These are phyloP conservation scores for Candida nanaspora DNA, from an alignment of 805 yeast genomes.

Conservation along the genomic window DNA sequence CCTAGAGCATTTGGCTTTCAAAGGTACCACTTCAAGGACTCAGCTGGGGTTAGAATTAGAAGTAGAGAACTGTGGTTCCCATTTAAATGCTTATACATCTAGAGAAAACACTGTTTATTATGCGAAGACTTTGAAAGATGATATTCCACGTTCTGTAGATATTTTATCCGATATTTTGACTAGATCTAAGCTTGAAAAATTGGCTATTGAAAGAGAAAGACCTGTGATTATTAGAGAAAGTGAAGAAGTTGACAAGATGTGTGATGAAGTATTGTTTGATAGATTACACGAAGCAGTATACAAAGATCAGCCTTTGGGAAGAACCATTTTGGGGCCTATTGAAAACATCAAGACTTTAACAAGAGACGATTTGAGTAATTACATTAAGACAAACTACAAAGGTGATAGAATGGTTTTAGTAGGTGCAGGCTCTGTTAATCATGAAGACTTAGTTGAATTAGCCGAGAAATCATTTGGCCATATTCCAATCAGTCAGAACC, in stretches of 20 bases:
- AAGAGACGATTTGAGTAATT: conserved; percentile 66
- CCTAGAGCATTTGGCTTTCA: conserved; percentile 92
- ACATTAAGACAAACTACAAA: conserved; percentile 80
- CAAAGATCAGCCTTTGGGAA: conserved; percentile 87
- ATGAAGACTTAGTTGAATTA: conserved; percentile 67
- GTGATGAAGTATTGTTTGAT: conserved; percentile 96
- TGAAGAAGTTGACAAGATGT: conserved; percentile 97
- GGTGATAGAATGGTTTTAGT: conserved; percentile 98
- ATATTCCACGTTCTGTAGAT: conserved; percentile 80
- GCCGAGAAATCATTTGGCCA: conserved; percentile 77
- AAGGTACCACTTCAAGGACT: conserved; percentile 78
- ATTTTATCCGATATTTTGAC: conserved; percentile 87
- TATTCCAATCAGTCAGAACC: conserved; percentile 44
- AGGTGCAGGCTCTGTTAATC: conserved; percentile 92
- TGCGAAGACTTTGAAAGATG: conserved; percentile 76
- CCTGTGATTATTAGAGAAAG: conserved; percentile 94
- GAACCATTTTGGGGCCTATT: conserved; percentile 94
- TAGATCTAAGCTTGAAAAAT: conserved; percentile 69
- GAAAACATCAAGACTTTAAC: conserved; percentile 78
- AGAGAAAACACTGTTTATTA: conserved; percentile 96
- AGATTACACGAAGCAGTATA: conserved; percentile 90
- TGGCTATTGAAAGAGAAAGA: conserved; percentile 91
- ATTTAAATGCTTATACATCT: conserved; percentile 96
- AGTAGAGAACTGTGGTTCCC: conserved; percentile 94
- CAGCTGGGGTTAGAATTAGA: conserved; percentile 85